Evolutionary conservation across 257 asterid genomes (phyloP).

Genomic region (Solanum ossicruentum): DNA sequence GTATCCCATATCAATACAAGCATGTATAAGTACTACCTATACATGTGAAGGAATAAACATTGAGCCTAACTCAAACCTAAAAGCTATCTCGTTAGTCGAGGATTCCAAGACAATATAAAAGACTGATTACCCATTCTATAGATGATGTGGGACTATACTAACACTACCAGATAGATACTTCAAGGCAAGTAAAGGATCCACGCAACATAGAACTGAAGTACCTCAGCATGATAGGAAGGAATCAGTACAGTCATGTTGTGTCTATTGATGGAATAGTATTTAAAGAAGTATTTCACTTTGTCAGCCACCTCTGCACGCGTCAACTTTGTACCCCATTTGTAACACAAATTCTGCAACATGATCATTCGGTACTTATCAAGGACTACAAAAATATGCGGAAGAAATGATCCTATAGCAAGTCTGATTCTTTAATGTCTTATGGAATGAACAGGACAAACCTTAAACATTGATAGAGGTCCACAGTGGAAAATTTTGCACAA

Average conservation of each 20-base stretch:
- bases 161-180: background rate
- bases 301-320: constrained; percentile 69
- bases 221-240: constrained; percentile 94
- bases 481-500: constrained; percentile 86
- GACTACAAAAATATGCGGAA: background rate
- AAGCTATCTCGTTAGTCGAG: background rate
- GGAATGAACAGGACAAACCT: constrained; percentile 32
- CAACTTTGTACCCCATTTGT: constrained; percentile 70
- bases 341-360: constrained; percentile 68
- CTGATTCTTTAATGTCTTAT: background rate
- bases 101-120: background rate
- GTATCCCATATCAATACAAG: background rate
- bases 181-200: background rate
- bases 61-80: background rate
- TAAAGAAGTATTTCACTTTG: constrained; percentile 86
- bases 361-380: background rate
- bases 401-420: background rate
- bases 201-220: constrained; percentile 6
- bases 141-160: background rate
- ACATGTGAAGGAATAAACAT: background rate
- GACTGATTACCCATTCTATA: background rate
- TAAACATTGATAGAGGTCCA: constrained; percentile 94
- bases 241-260: constrained; percentile 93
- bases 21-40: background rate
- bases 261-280: constrained; percentile 80